Evolutionary conservation across 1,284 basidiomycete species (phyloP).

Genomic region (Sanghuangporus baumii): DNA sequence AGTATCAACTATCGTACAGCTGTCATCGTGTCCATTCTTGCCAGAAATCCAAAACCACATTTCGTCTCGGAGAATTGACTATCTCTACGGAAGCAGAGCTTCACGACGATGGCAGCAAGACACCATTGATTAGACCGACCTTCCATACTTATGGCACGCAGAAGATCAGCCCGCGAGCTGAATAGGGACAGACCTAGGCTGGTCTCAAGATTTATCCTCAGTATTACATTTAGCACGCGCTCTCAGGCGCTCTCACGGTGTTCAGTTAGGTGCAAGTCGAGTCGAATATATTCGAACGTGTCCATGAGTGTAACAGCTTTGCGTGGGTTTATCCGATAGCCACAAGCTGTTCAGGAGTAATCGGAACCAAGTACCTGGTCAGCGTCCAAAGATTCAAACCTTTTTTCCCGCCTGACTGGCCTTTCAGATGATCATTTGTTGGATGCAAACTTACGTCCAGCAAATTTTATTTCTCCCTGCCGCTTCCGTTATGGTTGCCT

Average conservation of each 20-base stretch:
- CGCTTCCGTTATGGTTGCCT: background rate
- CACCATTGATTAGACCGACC: background rate
- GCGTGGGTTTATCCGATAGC: background rate
- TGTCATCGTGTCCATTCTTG: background rate
- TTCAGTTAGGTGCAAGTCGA: background rate
- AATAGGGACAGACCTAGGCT: background rate
- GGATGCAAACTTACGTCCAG: background rate
- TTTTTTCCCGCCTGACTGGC: background rate
- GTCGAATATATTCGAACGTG: background rate
- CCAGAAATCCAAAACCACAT: background rate
- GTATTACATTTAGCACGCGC: too few relatives aligned
- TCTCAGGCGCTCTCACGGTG: background rate
- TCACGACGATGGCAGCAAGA: background rate
- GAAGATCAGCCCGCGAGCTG: background rate
- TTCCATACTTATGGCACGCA: background rate
- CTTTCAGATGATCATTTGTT: background rate
- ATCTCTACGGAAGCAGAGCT: background rate
- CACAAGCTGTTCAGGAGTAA: background rate
- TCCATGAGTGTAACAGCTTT: background rate
- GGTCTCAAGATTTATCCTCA: background rate
- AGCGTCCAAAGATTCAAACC: background rate
- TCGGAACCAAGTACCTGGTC: background rate
- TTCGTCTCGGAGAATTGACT: background rate
- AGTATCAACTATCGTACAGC: background rate
- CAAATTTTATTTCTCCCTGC: background rate